phyloP scores from a whole-genome alignment of 495 filamentous ascomycete species.

The Staphylotrichum tortipilum region DNA sequence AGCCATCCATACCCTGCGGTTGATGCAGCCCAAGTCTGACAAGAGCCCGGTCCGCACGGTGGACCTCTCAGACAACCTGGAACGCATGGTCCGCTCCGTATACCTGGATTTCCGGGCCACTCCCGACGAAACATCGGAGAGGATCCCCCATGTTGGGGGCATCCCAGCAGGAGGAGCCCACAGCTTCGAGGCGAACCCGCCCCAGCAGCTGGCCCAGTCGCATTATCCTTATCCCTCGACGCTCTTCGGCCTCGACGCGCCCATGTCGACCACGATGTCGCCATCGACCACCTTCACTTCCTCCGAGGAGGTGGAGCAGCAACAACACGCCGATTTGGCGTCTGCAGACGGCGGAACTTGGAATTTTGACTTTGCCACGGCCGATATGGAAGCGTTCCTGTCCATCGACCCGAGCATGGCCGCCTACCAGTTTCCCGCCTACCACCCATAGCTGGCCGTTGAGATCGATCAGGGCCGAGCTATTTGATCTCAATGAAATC shows the following conservation, averaged over 20 bases:
- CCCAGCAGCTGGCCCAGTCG: neutral
- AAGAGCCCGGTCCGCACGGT: neutral
- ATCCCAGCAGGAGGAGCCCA: neutral
- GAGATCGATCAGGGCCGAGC: no score
- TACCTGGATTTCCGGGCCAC: slow-evolving; percentile 3
- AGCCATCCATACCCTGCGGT: neutral
- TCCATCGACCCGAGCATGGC: neutral
- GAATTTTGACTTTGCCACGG: slow-evolving; percentile 1
- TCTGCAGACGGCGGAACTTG: neutral
- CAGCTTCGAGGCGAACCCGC: neutral
- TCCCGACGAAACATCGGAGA: neutral
- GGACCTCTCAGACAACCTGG: neutral
- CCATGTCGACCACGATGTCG: neutral
- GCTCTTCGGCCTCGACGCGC: neutral
- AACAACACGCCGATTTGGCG: neutral
- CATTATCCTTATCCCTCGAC: neutral
- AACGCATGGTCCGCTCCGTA: neutral
- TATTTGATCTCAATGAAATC: neutral
- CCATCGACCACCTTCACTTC: neutral
- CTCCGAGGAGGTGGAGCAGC: neutral
- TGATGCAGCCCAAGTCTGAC: neutral
- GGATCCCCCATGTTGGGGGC: neutral
- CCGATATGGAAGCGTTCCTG: slow-evolving; percentile 2
- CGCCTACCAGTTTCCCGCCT: neutral
- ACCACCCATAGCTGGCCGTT: neutral